phyloP scores from a whole-genome alignment of 805 yeast species.

The Candida tibetensis region DNA sequence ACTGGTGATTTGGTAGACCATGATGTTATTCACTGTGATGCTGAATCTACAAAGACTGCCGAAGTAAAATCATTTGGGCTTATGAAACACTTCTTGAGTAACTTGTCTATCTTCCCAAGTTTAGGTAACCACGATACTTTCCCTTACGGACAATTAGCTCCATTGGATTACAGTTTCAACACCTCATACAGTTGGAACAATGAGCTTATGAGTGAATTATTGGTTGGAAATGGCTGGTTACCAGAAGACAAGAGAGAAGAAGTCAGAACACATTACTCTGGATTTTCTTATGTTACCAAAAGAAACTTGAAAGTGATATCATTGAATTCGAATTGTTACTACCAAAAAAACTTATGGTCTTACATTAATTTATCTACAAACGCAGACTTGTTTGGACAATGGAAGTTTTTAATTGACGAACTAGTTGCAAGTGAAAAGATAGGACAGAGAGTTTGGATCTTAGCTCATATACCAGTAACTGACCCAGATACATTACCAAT shows the following conservation, averaged over 20 bases:
- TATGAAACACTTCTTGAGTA: conserved; percentile 49
- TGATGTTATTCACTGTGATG: conserved; percentile 48
- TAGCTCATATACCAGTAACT: conserved; percentile 66
- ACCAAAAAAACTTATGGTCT: conserved; percentile 52
- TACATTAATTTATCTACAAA: conserved; percentile 53
- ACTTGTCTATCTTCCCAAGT: conserved; percentile 58
- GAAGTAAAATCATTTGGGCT: conserved; percentile 68
- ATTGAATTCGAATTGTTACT: conserved; percentile 66
- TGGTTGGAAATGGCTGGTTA: conserved; percentile 39
- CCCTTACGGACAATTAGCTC: conserved; percentile 71
- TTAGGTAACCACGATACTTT: conserved; percentile 72
- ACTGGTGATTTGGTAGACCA: conserved; percentile 78
- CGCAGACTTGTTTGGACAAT: conserved; percentile 62
- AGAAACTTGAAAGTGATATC: conserved; percentile 60
- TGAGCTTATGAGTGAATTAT: conserved; percentile 35
- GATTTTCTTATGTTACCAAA: conserved; percentile 54
- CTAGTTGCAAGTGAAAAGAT: conserved; percentile 54
- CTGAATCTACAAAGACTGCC: conserved; percentile 65
- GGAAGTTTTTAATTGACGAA: conserved; percentile 60
- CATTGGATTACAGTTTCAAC: conserved; percentile 29
- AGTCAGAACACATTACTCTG: conserved; percentile 53
- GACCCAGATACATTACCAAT: conserved; percentile 57
- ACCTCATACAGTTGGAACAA: conserved; percentile 37
- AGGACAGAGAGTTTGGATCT: conserved; percentile 69
- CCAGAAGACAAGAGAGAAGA: conserved; percentile 21